Percentiles rank a stretch among this genome's conserved stretches.
These are phyloP conservation scores for Phoma sp. DNA, from an alignment of 2,329 filamentous ascomycete genomes.

Conservation along the genomic window DNA sequence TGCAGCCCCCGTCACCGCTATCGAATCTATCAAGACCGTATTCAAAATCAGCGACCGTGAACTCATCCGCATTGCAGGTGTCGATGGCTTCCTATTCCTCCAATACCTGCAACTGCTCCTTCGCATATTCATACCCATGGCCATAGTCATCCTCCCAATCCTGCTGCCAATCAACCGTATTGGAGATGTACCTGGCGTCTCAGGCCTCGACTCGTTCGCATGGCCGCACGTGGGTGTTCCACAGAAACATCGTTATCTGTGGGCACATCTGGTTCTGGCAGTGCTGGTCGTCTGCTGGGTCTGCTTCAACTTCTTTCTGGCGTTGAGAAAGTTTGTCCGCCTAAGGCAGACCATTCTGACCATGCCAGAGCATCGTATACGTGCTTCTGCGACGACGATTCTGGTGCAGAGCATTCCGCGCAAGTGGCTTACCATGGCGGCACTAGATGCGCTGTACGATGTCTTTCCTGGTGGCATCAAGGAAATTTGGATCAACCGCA, in stretches of 20 bases:
- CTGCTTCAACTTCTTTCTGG: conserved; percentile 84
- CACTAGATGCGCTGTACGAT: conserved; percentile 84
- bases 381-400: conserved; percentile 94
- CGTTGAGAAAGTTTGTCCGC: conserved; percentile 87
- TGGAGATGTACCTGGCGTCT: conserved; percentile 65
- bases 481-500: conserved; percentile 96
- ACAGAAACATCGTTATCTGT: conserved; percentile 72
- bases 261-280: conserved; percentile 84
- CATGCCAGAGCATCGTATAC: conserved; percentile 89
- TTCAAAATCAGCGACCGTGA: conserved; percentile 79
- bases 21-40: conserved; percentile 52
- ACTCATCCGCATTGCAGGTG: conserved; percentile 91
- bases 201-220: conserved; percentile 75
- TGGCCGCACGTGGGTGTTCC: conserved; percentile 81
- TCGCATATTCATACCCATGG: conserved; percentile 89
- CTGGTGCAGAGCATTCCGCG: conserved; percentile 88
- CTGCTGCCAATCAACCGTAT: conserved; percentile 84
- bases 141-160: conserved; percentile 79
- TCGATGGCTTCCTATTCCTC: conserved; percentile 97
- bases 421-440: conserved; percentile 88
- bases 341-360: conserved; percentile 94
- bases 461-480: conserved; percentile 94
- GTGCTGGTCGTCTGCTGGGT: conserved; percentile 82
- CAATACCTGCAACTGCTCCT: conserved; percentile 87
- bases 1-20: conserved; percentile 42